Percentiles rank a stretch among this genome's conserved stretches.
phyloP scores from a whole-genome alignment of 305 asterid species.

The Fraxinus greggii region DNA sequence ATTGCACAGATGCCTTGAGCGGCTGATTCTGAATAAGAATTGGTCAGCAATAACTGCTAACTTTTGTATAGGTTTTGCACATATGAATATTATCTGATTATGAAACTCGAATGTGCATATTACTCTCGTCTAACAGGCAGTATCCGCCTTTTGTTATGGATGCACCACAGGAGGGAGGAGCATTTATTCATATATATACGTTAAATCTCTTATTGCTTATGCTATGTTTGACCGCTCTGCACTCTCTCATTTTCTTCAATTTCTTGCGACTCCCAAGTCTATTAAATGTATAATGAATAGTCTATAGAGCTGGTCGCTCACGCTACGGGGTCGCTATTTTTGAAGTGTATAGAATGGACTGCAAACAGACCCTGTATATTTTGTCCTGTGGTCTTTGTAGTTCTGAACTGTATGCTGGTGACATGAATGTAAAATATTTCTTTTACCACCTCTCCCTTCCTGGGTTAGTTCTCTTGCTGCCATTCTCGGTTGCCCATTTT shows the following conservation, averaged over 20 bases:
- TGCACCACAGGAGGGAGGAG: slow-evolving; percentile 12
- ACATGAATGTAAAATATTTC: neutral
- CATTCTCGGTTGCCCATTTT: neutral
- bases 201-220: neutral
- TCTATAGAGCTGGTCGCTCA: neutral
- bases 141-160: slow-evolving; percentile 33
- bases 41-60: slow-evolving; percentile 12
- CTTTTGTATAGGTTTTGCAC: neutral
- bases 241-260: neutral
- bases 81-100: slow-evolving; percentile 24
- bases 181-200: neutral
- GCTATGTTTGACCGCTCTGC: neutral
- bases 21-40: slow-evolving; percentile 20
- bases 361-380: slow-evolving; percentile 15
- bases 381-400: slow-evolving; percentile 7
- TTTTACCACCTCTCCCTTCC: neutral
- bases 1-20: slow-evolving; percentile 10
- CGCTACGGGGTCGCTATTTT: neutral
- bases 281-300: slow-evolving; percentile 15
- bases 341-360: slow-evolving; percentile 12
- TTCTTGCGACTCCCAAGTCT: neutral
- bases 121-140: slow-evolving; percentile 20
- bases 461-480: neutral
- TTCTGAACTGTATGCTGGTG: neutral
- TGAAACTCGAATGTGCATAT: slow-evolving; percentile 20